Conservation (phyloP, 225 moss, liverwort and hornwort genomes). For the Sphagnum tenellum region DNA sequence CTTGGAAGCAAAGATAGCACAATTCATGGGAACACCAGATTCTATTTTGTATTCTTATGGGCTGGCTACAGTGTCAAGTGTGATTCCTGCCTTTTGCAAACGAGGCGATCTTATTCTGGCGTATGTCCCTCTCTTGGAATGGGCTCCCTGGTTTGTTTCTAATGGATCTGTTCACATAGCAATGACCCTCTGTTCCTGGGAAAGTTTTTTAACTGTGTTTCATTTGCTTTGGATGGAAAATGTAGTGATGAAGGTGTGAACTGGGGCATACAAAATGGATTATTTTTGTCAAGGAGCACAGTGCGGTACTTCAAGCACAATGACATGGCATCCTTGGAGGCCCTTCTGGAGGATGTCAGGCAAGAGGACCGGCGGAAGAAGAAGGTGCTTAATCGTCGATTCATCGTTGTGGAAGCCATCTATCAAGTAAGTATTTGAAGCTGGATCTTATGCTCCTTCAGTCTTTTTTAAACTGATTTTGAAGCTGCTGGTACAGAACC, state of each 20-base stretch:
- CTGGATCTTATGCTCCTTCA: too few relatives aligned
- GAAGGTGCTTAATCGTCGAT: constrained; percentile 81
- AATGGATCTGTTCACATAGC: too few relatives aligned
- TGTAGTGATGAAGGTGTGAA: constrained; percentile 87
- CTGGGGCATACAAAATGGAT: constrained; percentile 94
- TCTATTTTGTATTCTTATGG: constrained; percentile 93
- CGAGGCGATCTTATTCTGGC: constrained; percentile 84
- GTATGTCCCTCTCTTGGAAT: constrained; percentile 24
- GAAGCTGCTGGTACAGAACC: too few relatives aligned
- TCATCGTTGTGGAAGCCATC: constrained; percentile 90
- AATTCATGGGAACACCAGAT: constrained; percentile 80
- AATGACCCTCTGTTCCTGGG: too few relatives aligned
- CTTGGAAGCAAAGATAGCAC: constrained; percentile 76
- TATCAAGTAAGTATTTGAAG: constrained; percentile 47
- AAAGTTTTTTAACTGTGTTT: too few relatives aligned
- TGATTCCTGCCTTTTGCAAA: constrained; percentile 96
- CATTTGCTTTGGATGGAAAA: neutral
- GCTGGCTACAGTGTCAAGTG: constrained; percentile 83
- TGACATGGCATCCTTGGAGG: constrained; percentile 73
- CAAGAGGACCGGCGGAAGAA: constrained; percentile 79
- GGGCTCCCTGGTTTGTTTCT: too few relatives aligned
- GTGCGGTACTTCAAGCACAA: constrained; percentile 87
- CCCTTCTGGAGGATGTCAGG: constrained; percentile 63
- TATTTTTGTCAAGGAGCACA: constrained; percentile 77
- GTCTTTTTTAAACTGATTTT: too few relatives aligned